A percentile compares a stretch with the other conserved stretches of the same genome.
Conservation (phyloP, 176 grass and related monocot species). For the Pontederia crassipes region DNA sequence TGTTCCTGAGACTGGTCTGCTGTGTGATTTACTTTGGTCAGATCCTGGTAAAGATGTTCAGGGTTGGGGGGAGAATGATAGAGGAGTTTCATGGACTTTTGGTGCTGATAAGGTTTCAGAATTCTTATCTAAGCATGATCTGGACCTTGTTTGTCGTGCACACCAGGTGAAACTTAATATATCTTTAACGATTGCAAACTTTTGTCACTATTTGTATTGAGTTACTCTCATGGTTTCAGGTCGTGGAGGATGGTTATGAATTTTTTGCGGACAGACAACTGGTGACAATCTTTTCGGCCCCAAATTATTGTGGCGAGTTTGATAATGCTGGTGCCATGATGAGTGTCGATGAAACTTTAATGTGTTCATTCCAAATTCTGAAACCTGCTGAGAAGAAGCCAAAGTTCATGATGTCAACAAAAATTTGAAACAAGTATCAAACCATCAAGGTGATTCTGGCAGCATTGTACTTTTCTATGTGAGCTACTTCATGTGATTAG, state of each 20-base stretch:
- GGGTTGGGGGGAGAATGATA: constrained; percentile 92
- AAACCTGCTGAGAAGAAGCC: constrained; percentile 81
- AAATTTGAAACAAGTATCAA: constrained; percentile 37
- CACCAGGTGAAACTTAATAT: constrained; percentile 48
- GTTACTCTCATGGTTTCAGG: constrained; percentile 39
- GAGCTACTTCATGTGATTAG: no score
- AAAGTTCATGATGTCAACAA: constrained; percentile 63
- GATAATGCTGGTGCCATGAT: constrained; percentile 95
- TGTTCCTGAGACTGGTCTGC: constrained; percentile 66
- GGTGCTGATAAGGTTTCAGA: constrained; percentile 71
- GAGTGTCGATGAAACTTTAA: constrained; percentile 93
- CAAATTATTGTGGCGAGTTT: constrained; percentile 93
- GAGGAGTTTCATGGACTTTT: constrained; percentile 88
- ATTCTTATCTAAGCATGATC: constrained; percentile 60
- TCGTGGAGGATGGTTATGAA: constrained; percentile 96
- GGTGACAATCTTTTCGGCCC: constrained; percentile 88
- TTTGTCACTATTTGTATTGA: constrained; percentile 9
- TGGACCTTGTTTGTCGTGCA: constrained; percentile 81
- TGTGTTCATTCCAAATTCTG: constrained; percentile 96
- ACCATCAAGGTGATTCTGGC: constrained; percentile 3
- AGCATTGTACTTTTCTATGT: no score
- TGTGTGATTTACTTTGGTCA: constrained; percentile 88
- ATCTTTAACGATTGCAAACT: constrained; percentile 8
- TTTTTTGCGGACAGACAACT: constrained; percentile 91
- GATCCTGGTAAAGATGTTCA: constrained; percentile 73